Percentiles rank a stretch among this genome's conserved stretches.
These are phyloP conservation scores for Trichoderma breve DNA, from an alignment of 2,329 filamentous ascomycete species.

Conservation along the genomic window DNA sequence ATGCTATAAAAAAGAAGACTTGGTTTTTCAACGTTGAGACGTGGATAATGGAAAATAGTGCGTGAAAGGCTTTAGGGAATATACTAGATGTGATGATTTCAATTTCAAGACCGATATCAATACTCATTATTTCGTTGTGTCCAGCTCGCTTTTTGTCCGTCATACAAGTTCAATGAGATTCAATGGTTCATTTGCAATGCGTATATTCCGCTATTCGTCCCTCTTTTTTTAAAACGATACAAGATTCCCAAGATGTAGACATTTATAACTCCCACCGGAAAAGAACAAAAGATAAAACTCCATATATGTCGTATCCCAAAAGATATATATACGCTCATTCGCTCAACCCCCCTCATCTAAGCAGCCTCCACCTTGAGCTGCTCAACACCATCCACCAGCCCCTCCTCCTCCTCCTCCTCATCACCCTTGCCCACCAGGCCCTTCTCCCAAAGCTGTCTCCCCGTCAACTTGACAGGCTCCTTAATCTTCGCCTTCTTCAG, in stretches of 20 bases:
- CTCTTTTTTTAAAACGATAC: neutral
- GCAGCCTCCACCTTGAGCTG: conserved; percentile 67
- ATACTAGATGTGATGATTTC: neutral
- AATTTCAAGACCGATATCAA: neutral
- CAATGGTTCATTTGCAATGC: neutral
- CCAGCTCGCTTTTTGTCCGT: neutral
- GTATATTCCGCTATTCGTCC: neutral
- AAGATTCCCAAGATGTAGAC: neutral
- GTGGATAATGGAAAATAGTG: neutral
- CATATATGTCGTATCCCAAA: conserved; percentile 6
- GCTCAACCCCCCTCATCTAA: neutral
- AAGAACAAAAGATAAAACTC: neutral
- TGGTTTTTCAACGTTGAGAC: neutral
- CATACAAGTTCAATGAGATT: neutral
- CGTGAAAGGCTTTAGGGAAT: neutral
- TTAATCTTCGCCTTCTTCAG: conserved; percentile 75
- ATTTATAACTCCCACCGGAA: neutral
- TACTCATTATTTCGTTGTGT: neutral
- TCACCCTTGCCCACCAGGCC: conserved; percentile 67
- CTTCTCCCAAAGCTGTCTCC: conserved; percentile 74
- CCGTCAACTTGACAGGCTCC: conserved; percentile 70
- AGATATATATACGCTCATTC: conserved; percentile 16
- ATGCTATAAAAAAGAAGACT: conserved; percentile 12
- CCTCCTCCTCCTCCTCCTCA: conserved; percentile 65
- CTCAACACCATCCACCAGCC: conserved; percentile 60